Percentiles rank a stretch among this genome's conserved stretches.
phyloP scores from a whole-genome alignment of 2,329 filamentous ascomycete genomes.

The Xylaria hypoxylon region DNA sequence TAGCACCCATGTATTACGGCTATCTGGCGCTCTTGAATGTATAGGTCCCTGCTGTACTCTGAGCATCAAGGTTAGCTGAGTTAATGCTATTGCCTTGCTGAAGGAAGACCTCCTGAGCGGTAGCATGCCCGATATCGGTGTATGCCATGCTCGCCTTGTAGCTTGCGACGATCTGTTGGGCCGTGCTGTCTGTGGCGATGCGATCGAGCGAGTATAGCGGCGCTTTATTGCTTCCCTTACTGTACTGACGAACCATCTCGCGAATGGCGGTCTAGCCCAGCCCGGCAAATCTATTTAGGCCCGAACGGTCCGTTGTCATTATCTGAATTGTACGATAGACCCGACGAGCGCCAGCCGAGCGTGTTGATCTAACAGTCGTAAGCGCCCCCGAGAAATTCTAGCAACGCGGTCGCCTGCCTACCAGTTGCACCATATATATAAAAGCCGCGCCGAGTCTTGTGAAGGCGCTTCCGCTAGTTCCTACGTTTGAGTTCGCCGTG shows the following conservation, averaged over 20 bases:
- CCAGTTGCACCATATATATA: conserved; percentile 53
- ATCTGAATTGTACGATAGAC: conserved; percentile 52
- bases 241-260: conserved; percentile 58
- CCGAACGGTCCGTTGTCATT: conserved; percentile 56
- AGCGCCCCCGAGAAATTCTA: conserved; percentile 60
- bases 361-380: conserved; percentile 56
- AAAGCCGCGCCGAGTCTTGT: conserved; percentile 56
- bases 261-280: conserved; percentile 57
- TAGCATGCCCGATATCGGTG: conserved; percentile 61
- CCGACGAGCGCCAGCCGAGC: conserved; percentile 55
- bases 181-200: conserved; percentile 52
- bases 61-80: conserved; percentile 57
- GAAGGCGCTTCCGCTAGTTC: conserved; percentile 50
- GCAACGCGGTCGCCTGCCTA: conserved; percentile 47
- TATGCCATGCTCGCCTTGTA: conserved; percentile 67
- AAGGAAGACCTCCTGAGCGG: conserved; percentile 55
- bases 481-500: conserved; percentile 46
- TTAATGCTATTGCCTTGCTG: conserved; percentile 53
- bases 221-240: conserved; percentile 60
- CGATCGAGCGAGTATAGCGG: conserved; percentile 60
- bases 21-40: conserved; percentile 56
- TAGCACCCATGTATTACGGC: conserved; percentile 63
- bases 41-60: conserved; percentile 53
- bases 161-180: conserved; percentile 57
- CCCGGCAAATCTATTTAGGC: conserved; percentile 58